phyloP scores from a whole-genome alignment of 352 stramenopile species.

The Hyaloperonospora brassicae region DNA sequence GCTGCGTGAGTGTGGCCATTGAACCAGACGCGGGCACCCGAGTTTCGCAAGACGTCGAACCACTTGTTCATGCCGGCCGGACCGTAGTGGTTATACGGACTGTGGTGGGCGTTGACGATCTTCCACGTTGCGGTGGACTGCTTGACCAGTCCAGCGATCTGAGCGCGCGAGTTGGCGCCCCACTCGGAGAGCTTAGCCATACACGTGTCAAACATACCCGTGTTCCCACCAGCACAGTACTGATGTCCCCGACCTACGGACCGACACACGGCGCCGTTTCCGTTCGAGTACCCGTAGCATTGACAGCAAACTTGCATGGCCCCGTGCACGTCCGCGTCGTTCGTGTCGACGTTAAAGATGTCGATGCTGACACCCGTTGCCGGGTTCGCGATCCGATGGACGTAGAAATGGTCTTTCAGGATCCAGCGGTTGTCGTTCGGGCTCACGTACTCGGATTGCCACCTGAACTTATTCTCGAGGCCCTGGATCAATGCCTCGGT shows the following conservation, averaged over 20 bases:
- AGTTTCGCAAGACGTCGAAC: conserved; percentile 11
- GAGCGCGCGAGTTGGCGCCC: conserved; percentile 32
- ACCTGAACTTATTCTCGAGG: conserved; percentile 38
- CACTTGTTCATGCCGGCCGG: conserved; percentile 18
- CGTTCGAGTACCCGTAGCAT: conserved; percentile 38
- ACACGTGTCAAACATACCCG: conserved; percentile 37
- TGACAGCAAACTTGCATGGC: conserved; percentile 46
- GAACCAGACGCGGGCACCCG: conserved; percentile 8
- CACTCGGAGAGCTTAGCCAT: conserved; percentile 33
- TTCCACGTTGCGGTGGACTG: conserved; percentile 36
- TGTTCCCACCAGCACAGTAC: conserved; percentile 32
- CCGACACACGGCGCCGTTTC: conserved; percentile 30
- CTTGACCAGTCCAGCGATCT: conserved; percentile 31
- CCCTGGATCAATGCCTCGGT: conserved; percentile 17
- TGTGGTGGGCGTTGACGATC: conserved; percentile 42
- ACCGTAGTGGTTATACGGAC: conserved; percentile 16
- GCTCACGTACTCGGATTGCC: conserved; percentile 37
- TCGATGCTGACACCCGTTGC: conserved; percentile 36
- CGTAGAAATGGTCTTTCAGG: conserved; percentile 45
- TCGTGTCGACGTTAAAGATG: conserved; percentile 52
- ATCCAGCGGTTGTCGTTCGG: conserved; percentile 49
- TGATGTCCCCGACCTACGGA: conserved; percentile 31
- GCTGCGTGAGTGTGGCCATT: conserved; percentile 20
- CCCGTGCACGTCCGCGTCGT: conserved; percentile 38
- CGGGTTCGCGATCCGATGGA: conserved; percentile 33